A percentile compares a stretch with the other conserved stretches of the same genome.
Evolutionary conservation across 2,329 filamentous ascomycete species (phyloP).

Genomic region (Pyricularia sp.): DNA sequence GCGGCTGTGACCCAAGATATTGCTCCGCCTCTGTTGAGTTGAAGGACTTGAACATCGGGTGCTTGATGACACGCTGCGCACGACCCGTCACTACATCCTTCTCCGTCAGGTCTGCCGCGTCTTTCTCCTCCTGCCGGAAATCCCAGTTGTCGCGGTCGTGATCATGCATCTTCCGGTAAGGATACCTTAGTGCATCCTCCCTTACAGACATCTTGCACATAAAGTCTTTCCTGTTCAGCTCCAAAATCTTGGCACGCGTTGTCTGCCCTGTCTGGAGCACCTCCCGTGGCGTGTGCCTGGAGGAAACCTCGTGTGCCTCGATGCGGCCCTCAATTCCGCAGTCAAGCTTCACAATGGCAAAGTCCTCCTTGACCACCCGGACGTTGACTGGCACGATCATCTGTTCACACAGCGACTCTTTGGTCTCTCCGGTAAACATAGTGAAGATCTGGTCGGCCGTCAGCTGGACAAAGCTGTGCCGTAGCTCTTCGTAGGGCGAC

Average conservation of each 20-base stretch:
- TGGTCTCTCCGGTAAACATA: constrained; percentile 90
- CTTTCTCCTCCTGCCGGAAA: constrained; percentile 62
- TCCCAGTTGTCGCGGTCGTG: constrained; percentile 79
- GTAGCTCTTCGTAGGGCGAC: constrained; percentile 85
- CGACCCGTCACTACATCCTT: constrained; percentile 78
- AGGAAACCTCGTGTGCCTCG: constrained; percentile 68
- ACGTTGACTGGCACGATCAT: constrained; percentile 91
- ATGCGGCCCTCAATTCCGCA: constrained; percentile 87
- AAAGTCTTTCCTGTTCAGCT: constrained; percentile 78
- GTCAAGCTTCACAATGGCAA: constrained; percentile 86
- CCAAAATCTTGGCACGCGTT: constrained; percentile 74
- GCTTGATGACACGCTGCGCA: constrained; percentile 90
- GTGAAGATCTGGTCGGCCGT: constrained; percentile 75
- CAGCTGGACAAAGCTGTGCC: constrained; percentile 62
- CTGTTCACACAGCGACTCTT: constrained; percentile 66
- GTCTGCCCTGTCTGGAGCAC: constrained; percentile 72
- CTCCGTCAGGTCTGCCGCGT: constrained; percentile 71
- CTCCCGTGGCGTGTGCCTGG: constrained; percentile 56
- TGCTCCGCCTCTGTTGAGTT: constrained; percentile 88
- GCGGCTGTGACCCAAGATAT: constrained; percentile 72
- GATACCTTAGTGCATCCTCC: constrained; percentile 64
- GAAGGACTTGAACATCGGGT: constrained; percentile 89
- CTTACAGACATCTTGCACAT: constrained; percentile 71
- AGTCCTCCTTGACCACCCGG: constrained; percentile 78
- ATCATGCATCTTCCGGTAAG: constrained; percentile 56